Conservation (phyloP, 306 rosid species). For the Lagenaria siceraria region DNA sequence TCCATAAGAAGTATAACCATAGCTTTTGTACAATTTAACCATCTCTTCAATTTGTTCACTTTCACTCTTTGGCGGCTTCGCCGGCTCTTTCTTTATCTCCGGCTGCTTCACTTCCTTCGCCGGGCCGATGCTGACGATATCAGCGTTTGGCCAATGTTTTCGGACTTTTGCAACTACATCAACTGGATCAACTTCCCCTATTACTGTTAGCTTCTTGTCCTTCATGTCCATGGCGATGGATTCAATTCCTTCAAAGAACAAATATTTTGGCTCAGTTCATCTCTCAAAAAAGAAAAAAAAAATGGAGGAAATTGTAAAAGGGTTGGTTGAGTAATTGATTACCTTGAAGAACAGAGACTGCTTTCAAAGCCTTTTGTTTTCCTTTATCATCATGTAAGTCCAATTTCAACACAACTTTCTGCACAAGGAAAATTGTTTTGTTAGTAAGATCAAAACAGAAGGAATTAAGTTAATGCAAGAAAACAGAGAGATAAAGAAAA, state of each 20-base stretch:
- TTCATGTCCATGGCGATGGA: constrained; percentile 82
- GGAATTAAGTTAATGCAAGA: background rate
- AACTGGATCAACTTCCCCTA: constrained; percentile 59
- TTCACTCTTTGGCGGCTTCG: no score
- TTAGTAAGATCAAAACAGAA: background rate
- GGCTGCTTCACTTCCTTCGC: constrained; percentile 37
- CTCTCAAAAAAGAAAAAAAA: background rate
- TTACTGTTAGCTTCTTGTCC: constrained; percentile 59
- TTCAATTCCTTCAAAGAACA: constrained; percentile 29
- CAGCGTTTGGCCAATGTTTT: constrained; percentile 56
- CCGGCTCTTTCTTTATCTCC: constrained; percentile 10
- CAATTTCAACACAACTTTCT: constrained; percentile 73
- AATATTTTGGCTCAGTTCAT: background rate
- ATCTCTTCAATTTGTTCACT: constrained; percentile 23
- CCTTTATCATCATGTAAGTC: constrained; percentile 55
- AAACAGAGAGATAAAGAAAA: background rate
- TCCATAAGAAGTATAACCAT: background rate
- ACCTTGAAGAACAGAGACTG: constrained; percentile 56
- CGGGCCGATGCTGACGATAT: constrained; percentile 66
- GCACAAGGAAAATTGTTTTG: constrained; percentile 2
- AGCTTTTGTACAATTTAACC: constrained; percentile 17
- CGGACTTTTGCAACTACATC: constrained; percentile 41
- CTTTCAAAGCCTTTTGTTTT: constrained; percentile 66
- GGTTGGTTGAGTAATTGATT: background rate
- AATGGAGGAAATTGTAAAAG: background rate